Conservation (phyloP, 441 rosid species). For the Adansonia grandidieri region DNA sequence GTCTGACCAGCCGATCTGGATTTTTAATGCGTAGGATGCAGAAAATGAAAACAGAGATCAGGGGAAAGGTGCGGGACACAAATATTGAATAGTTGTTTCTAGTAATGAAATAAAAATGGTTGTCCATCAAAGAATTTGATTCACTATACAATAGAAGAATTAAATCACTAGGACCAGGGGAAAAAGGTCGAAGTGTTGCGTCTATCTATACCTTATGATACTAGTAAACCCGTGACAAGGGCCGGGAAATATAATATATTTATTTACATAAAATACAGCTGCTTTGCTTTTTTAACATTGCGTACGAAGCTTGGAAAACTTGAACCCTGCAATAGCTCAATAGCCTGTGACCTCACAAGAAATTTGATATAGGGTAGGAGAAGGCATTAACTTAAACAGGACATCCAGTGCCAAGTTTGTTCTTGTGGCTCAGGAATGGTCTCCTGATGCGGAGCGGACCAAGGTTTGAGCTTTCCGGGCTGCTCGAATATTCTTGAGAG, state of each 20-base stretch:
- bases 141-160: constrained; percentile 50
- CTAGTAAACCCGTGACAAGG: constrained; percentile 32
- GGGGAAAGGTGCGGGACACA: neutral
- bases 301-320: constrained; percentile 22
- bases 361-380: constrained; percentile 16
- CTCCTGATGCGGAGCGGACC: constrained; percentile 60
- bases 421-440: constrained; percentile 40
- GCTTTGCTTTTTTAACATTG: constrained; percentile 28
- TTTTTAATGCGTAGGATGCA: neutral
- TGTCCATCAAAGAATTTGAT: constrained; percentile 44
- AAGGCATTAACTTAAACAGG: constrained; percentile 4
- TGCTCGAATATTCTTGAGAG: constrained; percentile 82
- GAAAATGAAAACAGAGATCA: neutral
- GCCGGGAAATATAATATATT: constrained; percentile 31
- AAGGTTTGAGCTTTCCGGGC: constrained; percentile 58
- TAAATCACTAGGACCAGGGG: constrained; percentile 31
- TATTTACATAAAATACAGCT: constrained; percentile 58
- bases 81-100: neutral
- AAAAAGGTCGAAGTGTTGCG: constrained; percentile 34
- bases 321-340: constrained; percentile 21
- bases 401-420: neutral
- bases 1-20: too few relatives aligned
- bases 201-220: constrained; percentile 36
- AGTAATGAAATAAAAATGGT: constrained; percentile 24
- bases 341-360: constrained; percentile 6